These are phyloP conservation scores for Hypoxylon sp. DNA, from an alignment of 2,329 filamentous ascomycete genomes.

Conservation along the genomic window DNA sequence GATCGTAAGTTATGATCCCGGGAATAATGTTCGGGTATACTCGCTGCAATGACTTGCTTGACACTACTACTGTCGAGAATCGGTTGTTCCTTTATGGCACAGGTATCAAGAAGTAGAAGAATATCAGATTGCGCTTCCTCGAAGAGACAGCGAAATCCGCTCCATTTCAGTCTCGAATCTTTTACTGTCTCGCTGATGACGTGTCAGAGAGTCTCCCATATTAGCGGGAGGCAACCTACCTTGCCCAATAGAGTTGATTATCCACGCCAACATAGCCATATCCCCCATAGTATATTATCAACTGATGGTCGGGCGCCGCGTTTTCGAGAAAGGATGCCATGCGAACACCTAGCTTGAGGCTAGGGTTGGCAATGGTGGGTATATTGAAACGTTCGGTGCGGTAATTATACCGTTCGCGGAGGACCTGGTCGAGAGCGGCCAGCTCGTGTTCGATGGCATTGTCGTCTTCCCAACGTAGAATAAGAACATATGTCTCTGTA, in stretches of 20 bases:
- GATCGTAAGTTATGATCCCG: slow-evolving; percentile 65
- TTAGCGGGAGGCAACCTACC: slow-evolving; percentile 64
- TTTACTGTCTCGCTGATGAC: slow-evolving; percentile 67
- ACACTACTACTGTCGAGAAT: slow-evolving; percentile 67
- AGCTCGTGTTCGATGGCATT: slow-evolving; percentile 68
- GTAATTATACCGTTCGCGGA: slow-evolving; percentile 73
- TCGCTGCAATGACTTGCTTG: slow-evolving; percentile 76
- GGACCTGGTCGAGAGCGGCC: slow-evolving; percentile 68
- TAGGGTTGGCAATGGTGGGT: slow-evolving; percentile 71
- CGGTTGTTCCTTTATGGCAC: slow-evolving; percentile 67
- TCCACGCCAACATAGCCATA: slow-evolving; percentile 72
- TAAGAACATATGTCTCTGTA: slow-evolving; percentile 70
- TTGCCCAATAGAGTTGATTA: slow-evolving; percentile 76
- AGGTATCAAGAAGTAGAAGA: slow-evolving; percentile 74
- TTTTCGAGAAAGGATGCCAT: slow-evolving; percentile 73
- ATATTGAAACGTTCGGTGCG: slow-evolving; percentile 73
- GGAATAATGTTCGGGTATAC: slow-evolving; percentile 65
- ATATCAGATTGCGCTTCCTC: slow-evolving; percentile 76
- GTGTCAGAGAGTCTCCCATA: slow-evolving; percentile 57
- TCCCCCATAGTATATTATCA: slow-evolving; percentile 76
- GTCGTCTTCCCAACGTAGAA: slow-evolving; percentile 76
- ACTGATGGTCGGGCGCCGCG: slow-evolving; percentile 70
- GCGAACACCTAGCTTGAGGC: slow-evolving; percentile 72
- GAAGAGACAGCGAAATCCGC: slow-evolving; percentile 72
- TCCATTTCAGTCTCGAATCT: slow-evolving; percentile 74